Base-by-base conservation (phyloP, 208 protist species). In the Crithidia sp. region DNA sequence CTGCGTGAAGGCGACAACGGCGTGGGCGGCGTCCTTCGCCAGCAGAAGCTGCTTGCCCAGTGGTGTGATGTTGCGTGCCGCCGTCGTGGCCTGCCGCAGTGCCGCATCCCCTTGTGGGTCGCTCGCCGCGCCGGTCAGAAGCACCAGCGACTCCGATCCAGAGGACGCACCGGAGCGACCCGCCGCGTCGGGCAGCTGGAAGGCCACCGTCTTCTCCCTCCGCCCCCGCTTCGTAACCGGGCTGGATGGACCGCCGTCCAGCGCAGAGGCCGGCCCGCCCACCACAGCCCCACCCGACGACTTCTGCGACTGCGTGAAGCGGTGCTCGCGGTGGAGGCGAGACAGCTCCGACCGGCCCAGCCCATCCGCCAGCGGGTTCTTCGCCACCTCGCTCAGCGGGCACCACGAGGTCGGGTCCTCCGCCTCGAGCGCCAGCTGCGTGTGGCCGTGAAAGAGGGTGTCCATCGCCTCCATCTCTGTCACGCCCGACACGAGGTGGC, bases 1-100 rank as follows among this genome's bases (percentile, higher is more conserved):
- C 71, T 96, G 92, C 13, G 85, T 91, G 74, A 83, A 96, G 55
- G 77, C 44, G 36, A 84, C 60, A 17, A 91, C 78, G n/a, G 67
- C 67, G 16, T 73, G 67, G n/a, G 80, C 68, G 5, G 86, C 86
- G 44, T 92, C 83, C 64, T 82, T 90, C n/a, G 74, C 82, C 7
- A 96, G 71, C 16, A 95, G 59, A 10, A 96, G 66, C 64, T 93
- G 89, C 65, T 91, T 89, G 16, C 92, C 92, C 13, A 94, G 67
- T n/a, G 86, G 76, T 0, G 89, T 96, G 49, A 93, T 82, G 76
- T 91, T 83, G 49, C 87, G 86, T 13, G 76, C 79, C 16, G 45
- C 64, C 12, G 87, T 93, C 13, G 85, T 73, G 66, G 84, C 88
- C 77, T 90, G 89, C 45, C 87, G 90, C 57, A 94, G 81, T 28